phyloP scores from a whole-genome alignment of 331 rosid species.

The Rhamnella rubrinervis region DNA sequence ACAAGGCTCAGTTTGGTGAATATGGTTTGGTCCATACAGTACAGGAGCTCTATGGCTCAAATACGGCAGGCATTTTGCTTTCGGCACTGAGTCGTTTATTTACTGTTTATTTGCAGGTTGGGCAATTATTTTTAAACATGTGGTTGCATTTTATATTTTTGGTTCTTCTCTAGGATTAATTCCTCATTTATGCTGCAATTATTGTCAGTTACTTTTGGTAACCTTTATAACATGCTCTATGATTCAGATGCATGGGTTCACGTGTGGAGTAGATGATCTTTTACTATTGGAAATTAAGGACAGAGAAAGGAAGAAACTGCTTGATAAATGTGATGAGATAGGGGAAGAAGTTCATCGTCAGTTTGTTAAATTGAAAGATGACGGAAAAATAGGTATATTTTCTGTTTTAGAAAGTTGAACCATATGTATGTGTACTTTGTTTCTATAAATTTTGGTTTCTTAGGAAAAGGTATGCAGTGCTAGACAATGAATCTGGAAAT shows the following conservation, averaged over 20 bases:
- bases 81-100: slow-evolving; percentile 83
- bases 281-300: slow-evolving; percentile 57
- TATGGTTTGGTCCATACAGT: slow-evolving; percentile 89
- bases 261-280: slow-evolving; percentile 95
- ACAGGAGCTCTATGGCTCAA: slow-evolving; percentile 85
- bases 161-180: background rate
- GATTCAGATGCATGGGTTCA: slow-evolving; percentile 83
- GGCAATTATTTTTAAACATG: slow-evolving; percentile 15
- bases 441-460: background rate
- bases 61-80: slow-evolving; percentile 75
- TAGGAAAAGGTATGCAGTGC: background rate
- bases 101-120: slow-evolving; percentile 80
- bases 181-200: background rate
- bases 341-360: slow-evolving; percentile 76
- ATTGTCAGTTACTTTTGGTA: background rate
- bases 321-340: slow-evolving; percentile 68
- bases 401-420: background rate
- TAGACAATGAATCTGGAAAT: background rate
- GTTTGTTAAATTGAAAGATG: slow-evolving; percentile 56
- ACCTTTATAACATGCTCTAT: slow-evolving; percentile 21
- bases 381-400: slow-evolving; percentile 56
- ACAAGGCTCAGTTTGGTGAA: slow-evolving; percentile 94
- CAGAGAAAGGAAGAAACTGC: slow-evolving; percentile 62
- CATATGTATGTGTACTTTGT: background rate
- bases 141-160: background rate